Evolutionary conservation across 2,329 filamentous ascomycete genomes (phyloP).

Genomic region (Blastomyces parvus): DNA sequence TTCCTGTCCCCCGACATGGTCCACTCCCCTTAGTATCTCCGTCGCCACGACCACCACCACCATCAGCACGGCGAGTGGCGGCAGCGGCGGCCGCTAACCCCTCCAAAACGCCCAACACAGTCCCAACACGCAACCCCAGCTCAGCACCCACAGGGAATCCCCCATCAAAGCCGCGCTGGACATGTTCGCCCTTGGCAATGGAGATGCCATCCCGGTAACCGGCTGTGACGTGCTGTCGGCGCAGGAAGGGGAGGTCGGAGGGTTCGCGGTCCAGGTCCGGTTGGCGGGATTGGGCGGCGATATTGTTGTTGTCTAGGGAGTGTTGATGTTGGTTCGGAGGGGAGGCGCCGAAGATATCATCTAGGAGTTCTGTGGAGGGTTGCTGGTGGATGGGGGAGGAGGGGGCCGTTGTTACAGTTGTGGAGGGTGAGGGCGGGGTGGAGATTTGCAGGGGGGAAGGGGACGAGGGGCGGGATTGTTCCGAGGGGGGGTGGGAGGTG

Average conservation of each 20-base stretch:
- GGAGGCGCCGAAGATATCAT: conserved; percentile 37
- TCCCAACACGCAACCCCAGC: conserved; percentile 64
- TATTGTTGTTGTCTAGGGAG: background rate
- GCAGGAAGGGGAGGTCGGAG: conserved; percentile 65
- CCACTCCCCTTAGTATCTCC: conserved; percentile 2
- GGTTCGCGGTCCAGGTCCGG: conserved; percentile 26
- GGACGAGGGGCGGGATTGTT: background rate
- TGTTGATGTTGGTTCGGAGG: conserved; percentile 15
- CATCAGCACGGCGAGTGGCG: conserved; percentile 1
- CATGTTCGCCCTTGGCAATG: conserved; percentile 60
- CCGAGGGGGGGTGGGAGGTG: background rate
- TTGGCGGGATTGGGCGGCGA: background rate
- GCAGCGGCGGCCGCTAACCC: conserved; percentile 42
- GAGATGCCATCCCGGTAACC: conserved; percentile 87
- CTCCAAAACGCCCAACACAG: conserved; percentile 66
- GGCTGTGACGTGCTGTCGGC: conserved; percentile 66
- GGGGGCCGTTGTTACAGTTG: conserved; percentile 3
- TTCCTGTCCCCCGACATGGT: conserved; percentile 3
- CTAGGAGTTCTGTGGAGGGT: conserved; percentile 20
- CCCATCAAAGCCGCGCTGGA: conserved; percentile 86
- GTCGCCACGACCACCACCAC: conserved; percentile 6
- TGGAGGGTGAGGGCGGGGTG: background rate
- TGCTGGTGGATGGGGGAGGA: background rate
- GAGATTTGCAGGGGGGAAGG: background rate
- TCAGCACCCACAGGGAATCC: conserved; percentile 77